phyloP scores from a whole-genome alignment of 192 early-diverging fungal species.

The Linnemannia zychae region DNA sequence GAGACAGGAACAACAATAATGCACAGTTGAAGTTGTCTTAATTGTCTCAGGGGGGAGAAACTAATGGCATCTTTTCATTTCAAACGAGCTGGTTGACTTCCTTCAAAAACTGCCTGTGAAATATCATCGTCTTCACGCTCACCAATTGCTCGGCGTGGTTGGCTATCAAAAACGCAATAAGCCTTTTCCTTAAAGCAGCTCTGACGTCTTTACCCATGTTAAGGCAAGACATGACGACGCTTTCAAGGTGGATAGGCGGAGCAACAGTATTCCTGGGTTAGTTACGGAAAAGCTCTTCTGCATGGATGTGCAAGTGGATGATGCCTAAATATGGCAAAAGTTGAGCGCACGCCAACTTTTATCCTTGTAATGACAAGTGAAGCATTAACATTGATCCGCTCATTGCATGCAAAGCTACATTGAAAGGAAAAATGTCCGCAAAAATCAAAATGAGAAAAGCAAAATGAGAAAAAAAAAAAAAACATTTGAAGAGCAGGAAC shows the following conservation, averaged over 20 bases:
- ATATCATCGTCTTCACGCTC: neutral
- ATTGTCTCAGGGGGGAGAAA: neutral
- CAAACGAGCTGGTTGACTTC: neutral
- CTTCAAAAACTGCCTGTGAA: neutral
- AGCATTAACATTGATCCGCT: neutral
- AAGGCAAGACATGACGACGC: too few species aligned
- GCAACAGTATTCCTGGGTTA: neutral
- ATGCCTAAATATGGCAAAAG: constrained; percentile 7
- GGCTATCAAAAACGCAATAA: too few species aligned
- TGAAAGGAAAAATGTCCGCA: constrained; percentile 4
- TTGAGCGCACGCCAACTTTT: constrained; percentile 6
- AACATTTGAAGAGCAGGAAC: neutral
- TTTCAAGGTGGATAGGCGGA: neutral
- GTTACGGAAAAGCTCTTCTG: neutral
- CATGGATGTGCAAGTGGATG: neutral
- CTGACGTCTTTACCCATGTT: too few species aligned
- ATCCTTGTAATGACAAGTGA: neutral
- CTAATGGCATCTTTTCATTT: neutral
- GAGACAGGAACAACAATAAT: constrained; percentile 2
- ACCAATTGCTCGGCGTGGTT: neutral
- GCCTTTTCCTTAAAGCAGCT: too few species aligned
- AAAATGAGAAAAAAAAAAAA: neutral
- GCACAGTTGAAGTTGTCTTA: neutral
- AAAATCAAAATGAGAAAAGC: too few species aligned
- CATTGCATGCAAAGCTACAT: neutral